These are phyloP conservation scores for Ceratocystis alfenasii DNA, from an alignment of 2,329 filamentous ascomycete species.

Conservation along the genomic window DNA sequence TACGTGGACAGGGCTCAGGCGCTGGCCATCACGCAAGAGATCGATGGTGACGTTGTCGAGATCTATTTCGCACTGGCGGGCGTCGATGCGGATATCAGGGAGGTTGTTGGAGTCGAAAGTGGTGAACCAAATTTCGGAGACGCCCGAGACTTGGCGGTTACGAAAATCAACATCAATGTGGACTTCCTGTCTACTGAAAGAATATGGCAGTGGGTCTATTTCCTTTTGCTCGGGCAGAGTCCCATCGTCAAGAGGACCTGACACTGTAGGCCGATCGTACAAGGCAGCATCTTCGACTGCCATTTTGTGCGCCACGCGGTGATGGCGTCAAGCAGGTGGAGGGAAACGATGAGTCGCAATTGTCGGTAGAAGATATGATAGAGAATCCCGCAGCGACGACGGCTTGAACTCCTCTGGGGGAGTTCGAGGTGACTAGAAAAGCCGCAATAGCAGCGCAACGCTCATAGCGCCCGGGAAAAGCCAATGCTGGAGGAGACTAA, in stretches of 20 bases:
- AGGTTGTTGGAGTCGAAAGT: constrained; percentile 46
- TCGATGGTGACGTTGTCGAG: constrained; percentile 42
- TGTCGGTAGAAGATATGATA: background rate
- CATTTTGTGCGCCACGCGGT: background rate
- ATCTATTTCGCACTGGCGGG: constrained; percentile 50
- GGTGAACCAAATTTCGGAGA: constrained; percentile 69
- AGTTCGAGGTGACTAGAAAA: constrained; percentile 14
- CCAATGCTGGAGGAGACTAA: background rate
- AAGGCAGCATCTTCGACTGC: constrained; percentile 8
- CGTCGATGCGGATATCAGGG: constrained; percentile 47
- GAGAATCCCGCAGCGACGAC: background rate
- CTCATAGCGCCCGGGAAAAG: constrained; percentile 16
- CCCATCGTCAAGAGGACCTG: constrained; percentile 25
- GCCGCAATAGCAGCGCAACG: constrained; percentile 19
- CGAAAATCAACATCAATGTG: constrained; percentile 82
- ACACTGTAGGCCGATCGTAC: constrained; percentile 12
- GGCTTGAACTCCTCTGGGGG: constrained; percentile 6
- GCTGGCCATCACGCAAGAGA: constrained; percentile 28
- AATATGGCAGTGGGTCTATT: constrained; percentile 32
- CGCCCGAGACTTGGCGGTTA: constrained; percentile 60
- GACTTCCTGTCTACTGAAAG: constrained; percentile 72
- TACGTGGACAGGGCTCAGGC: constrained; percentile 22
- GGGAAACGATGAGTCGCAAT: background rate
- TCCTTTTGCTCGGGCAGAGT: constrained; percentile 30
- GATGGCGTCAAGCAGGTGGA: background rate